phyloP scores from a whole-genome alignment of 2,329 filamentous ascomycete genomes.

The Beauveria sp. region DNA sequence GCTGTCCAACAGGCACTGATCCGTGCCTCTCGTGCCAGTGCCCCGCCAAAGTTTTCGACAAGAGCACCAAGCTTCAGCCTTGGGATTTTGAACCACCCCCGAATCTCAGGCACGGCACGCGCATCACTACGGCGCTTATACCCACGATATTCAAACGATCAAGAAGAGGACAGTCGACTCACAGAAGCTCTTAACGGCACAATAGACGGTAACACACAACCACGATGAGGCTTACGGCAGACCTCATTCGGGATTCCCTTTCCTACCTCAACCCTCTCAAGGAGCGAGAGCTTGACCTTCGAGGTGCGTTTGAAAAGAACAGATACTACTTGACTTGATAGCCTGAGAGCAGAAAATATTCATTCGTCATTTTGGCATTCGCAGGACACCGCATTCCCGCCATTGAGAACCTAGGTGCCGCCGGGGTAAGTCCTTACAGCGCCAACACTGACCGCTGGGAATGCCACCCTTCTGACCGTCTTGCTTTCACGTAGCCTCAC shows the following conservation, averaged over 20 bases:
- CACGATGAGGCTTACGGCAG: constrained; percentile 88
- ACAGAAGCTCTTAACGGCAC: background rate
- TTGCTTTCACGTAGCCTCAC: constrained; percentile 58
- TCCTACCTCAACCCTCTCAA: constrained; percentile 98
- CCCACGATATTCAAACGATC: background rate
- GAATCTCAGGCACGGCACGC: background rate
- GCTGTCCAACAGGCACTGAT: background rate
- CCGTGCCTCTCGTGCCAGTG: background rate
- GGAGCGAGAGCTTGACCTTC: constrained; percentile 96
- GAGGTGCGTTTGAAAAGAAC: constrained; percentile 96
- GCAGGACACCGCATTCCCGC: constrained; percentile 95
- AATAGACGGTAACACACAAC: constrained; percentile 13
- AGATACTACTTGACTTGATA: constrained; percentile 76
- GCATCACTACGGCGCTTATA: background rate
- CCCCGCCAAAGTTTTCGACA: constrained; percentile 9
- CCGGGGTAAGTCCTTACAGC: constrained; percentile 57
- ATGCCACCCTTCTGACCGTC: constrained; percentile 8
- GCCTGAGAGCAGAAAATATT: constrained; percentile 75
- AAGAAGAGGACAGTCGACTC: background rate
- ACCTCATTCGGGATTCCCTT: constrained; percentile 88
- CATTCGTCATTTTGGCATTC: constrained; percentile 45
- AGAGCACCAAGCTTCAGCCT: background rate
- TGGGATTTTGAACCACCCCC: background rate
- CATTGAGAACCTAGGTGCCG: constrained; percentile 96
- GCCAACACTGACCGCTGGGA: background rate